A percentile compares a stretch with the other conserved stretches of the same genome.
These are phyloP conservation scores for Alternaria metachromatica DNA, from an alignment of 2,329 filamentous ascomycete species.

Conservation along the genomic window DNA sequence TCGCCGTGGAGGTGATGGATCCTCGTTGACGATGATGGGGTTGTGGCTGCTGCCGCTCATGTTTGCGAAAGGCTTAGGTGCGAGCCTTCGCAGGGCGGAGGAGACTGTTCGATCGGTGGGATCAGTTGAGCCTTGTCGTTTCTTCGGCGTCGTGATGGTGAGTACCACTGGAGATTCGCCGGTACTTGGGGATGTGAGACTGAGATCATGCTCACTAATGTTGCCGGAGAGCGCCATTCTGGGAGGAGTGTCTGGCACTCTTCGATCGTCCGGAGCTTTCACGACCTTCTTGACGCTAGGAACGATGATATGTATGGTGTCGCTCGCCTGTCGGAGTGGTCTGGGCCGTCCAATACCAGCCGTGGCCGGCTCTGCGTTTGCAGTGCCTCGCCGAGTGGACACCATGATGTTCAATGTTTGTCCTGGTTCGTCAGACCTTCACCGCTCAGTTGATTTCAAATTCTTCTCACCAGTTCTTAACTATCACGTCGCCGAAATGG, in stretches of 20 bases:
- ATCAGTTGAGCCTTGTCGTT: not conserved
- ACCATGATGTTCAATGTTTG: conserved; percentile 9
- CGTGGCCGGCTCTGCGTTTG: not conserved
- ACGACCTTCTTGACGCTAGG: not conserved
- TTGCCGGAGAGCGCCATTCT: not conserved
- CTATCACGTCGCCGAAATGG: not conserved
- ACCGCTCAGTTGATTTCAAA: not conserved
- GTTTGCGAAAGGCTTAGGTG: not conserved
- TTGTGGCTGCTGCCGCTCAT: conserved; percentile 25
- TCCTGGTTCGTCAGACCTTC: not conserved
- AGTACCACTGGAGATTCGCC: not conserved
- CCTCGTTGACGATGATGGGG: conserved; percentile 33
- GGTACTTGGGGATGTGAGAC: conserved; percentile 16
- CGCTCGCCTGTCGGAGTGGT: not conserved
- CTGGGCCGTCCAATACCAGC: not conserved
- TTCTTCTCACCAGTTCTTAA: not conserved
- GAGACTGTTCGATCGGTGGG: not conserved
- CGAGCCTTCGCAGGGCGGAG: not conserved
- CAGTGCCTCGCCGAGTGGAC: conserved; percentile 15
- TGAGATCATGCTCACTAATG: conserved; percentile 16
- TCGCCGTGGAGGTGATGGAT: conserved; percentile 12
- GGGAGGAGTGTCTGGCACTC: not conserved
- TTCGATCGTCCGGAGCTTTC: not conserved
- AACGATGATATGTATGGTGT: not conserved
- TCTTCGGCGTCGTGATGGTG: not conserved